These are phyloP conservation scores for Plasmodium falciparum DNA, from an alignment of 169 alveolate species.

Conservation along the genomic window DNA sequence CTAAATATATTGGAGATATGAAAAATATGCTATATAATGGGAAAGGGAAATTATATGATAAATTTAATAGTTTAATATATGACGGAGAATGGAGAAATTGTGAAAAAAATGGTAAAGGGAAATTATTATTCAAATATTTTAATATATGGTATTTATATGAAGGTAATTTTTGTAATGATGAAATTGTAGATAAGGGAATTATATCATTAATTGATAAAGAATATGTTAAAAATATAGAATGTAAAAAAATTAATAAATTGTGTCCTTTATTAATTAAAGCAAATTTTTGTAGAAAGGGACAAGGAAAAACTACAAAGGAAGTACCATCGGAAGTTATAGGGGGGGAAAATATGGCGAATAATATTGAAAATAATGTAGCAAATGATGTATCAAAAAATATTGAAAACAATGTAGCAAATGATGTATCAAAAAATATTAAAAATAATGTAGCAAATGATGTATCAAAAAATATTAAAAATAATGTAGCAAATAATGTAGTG, in stretches of 20 bases:
- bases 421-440: no score
- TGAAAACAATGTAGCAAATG: no score
- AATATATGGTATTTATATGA: slow-evolving; percentile 76
- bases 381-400: no score
- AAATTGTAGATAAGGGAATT: slow-evolving; percentile 64
- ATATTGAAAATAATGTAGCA: no score
- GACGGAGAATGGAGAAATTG: slow-evolving; percentile 68
- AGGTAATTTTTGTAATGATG: slow-evolving; percentile 68
- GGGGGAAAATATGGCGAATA: no score
- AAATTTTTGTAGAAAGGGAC: slow-evolving; percentile 19
- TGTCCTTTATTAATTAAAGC: slow-evolving; percentile 74
- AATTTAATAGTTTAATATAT: slow-evolving; percentile 70
- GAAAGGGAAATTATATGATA: slow-evolving; percentile 68
- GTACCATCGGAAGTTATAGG: no score
- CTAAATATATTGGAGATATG: slow-evolving; percentile 67
- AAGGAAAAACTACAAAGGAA: background rate
- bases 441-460: no score
- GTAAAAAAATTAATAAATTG: slow-evolving; percentile 60
- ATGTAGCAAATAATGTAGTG: no score
- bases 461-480: no score
- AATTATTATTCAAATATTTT: slow-evolving; percentile 64
- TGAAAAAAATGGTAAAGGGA: slow-evolving; percentile 75
- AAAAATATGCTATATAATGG: slow-evolving; percentile 73
- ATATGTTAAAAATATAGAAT: slow-evolving; percentile 54
- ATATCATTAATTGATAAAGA: slow-evolving; percentile 73